A percentile compares a stretch with the other conserved stretches of the same genome.
These are phyloP conservation scores for Zelonia costaricensis DNA, from an alignment of 208 protist species.

Conservation along the genomic window DNA sequence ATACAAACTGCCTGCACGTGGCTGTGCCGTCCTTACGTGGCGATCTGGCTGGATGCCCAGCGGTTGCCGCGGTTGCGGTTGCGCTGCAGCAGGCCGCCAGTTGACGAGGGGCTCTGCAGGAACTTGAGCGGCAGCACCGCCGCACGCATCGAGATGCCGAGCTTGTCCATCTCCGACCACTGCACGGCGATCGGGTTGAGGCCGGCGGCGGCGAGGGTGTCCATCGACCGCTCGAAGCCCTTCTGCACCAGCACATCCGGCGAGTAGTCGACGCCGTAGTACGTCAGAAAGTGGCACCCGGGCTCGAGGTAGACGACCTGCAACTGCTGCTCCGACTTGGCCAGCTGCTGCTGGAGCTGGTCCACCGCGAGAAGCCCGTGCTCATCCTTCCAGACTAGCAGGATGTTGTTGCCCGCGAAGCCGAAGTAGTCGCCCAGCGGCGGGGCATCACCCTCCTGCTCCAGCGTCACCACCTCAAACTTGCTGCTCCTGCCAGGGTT, in stretches of 20 bases:
- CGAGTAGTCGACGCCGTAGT: slow-evolving; percentile 83
- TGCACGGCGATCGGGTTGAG: slow-evolving; percentile 91
- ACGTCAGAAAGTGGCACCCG: slow-evolving; percentile 91
- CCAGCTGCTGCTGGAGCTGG: slow-evolving; percentile 78
- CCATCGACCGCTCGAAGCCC: slow-evolving; percentile 90
- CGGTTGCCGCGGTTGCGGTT: slow-evolving; percentile 40
- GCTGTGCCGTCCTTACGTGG: slow-evolving; percentile 2
- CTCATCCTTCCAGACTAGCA: slow-evolving; percentile 92
- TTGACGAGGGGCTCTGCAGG: slow-evolving; percentile 46
- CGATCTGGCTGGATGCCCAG: slow-evolving; percentile 76
- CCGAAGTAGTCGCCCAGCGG: slow-evolving; percentile 92
- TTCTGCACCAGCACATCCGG: slow-evolving; percentile 89
- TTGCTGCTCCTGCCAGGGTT: neutral
- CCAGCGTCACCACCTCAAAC: slow-evolving; percentile 87
- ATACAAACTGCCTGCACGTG: neutral
- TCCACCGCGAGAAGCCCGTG: slow-evolving; percentile 91
- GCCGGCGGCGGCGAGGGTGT: slow-evolving; percentile 80
- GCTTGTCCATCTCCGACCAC: slow-evolving; percentile 94
- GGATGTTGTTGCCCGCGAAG: slow-evolving; percentile 88
- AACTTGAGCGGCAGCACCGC: slow-evolving; percentile 88
- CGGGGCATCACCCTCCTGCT: slow-evolving; percentile 90
- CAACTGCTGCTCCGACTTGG: slow-evolving; percentile 15
- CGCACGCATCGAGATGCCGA: slow-evolving; percentile 90
- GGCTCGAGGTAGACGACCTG: slow-evolving; percentile 88
- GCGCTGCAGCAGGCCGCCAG: slow-evolving; percentile 57